A percentile compares a stretch with the other conserved stretches of the same genome.
Conservation (phyloP, 768 basidiomycete genomes). For the Chlorophyllum brunneum region DNA sequence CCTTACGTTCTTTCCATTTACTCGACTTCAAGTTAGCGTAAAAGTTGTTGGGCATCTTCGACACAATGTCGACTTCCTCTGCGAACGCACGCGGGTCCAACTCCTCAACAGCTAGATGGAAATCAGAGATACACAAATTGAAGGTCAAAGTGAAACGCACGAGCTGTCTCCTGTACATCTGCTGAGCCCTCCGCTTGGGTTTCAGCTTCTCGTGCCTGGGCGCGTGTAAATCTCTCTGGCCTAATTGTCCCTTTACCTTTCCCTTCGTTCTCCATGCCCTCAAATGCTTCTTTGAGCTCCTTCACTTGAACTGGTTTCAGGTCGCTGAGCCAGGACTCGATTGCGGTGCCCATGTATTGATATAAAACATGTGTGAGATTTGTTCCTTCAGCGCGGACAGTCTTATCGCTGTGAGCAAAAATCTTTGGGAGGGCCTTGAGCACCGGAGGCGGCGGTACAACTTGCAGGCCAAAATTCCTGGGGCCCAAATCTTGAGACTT, state of each 20-base stretch:
- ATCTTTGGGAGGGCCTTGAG: slow-evolving; percentile 89
- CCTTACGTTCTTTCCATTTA: slow-evolving; percentile 98
- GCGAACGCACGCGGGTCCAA: slow-evolving; percentile 78
- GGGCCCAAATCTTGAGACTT: slow-evolving; percentile 11
- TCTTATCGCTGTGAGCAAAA: slow-evolving; percentile 93
- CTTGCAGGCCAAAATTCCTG: slow-evolving; percentile 78
- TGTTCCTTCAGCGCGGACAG: slow-evolving; percentile 89
- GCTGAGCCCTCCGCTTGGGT: slow-evolving; percentile 33
- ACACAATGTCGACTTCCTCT: slow-evolving; percentile 75
- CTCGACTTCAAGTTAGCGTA: slow-evolving; percentile 76
- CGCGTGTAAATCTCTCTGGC: slow-evolving; percentile 74
- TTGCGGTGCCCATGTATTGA: slow-evolving; percentile 78
- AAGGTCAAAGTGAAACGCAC: slow-evolving; percentile 27
- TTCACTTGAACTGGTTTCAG: slow-evolving; percentile 97
- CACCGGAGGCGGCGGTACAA: slow-evolving; percentile 72
- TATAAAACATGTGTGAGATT: slow-evolving; percentile 74
- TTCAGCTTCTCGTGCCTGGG: slow-evolving; percentile 70
- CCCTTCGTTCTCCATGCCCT: slow-evolving; percentile 75
- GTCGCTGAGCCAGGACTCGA: slow-evolving; percentile 82
- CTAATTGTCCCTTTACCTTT: slow-evolving; percentile 81
- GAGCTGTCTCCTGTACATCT: slow-evolving; percentile 37
- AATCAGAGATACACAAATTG: slow-evolving; percentile 15
- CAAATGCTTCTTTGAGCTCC: slow-evolving; percentile 90
- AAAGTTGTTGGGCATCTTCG: slow-evolving; percentile 73
- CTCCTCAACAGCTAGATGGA: slow-evolving; percentile 40